Evolutionary conservation across 2,329 filamentous ascomycete species (phyloP).

Genomic region (Cytospora paraplurivora): DNA sequence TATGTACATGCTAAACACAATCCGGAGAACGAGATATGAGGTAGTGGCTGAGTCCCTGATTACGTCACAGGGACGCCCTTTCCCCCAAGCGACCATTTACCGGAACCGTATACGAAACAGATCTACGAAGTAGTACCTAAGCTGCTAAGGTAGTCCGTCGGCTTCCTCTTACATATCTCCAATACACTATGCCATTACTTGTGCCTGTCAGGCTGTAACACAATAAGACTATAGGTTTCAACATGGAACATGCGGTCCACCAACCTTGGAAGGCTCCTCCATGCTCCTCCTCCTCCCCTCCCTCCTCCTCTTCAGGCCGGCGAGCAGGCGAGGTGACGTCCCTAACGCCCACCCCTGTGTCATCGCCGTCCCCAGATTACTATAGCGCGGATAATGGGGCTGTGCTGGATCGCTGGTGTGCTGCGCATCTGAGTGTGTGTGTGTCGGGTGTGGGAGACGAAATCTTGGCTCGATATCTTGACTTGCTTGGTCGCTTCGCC

Average conservation of each 20-base stretch:
- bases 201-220: too few relatives aligned
- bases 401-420: neutral
- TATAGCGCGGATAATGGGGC: neutral
- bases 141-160: too few relatives aligned
- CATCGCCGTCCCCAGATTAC: neutral
- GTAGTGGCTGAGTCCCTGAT: constrained; percentile 7
- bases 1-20: neutral
- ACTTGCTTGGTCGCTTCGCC: neutral
- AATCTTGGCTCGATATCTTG: constrained; percentile 8
- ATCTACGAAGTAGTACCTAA: neutral
- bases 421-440: neutral
- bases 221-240: too few relatives aligned
- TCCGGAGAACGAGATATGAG: neutral
- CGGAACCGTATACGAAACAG: neutral
- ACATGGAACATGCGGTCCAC: too few relatives aligned
- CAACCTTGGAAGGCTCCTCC: too few relatives aligned
- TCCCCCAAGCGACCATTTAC: neutral
- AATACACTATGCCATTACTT: too few relatives aligned
- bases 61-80: constrained; percentile 16
- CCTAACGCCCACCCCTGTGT: neutral
- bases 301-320: neutral
- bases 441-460: constrained; percentile 6
- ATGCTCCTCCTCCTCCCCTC: too few relatives aligned
- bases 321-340: neutral
- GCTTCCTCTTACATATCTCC: too few relatives aligned